These are phyloP conservation scores for Oxalis stricta DNA, from an alignment of 441 rosid genomes.

Conservation along the genomic window DNA sequence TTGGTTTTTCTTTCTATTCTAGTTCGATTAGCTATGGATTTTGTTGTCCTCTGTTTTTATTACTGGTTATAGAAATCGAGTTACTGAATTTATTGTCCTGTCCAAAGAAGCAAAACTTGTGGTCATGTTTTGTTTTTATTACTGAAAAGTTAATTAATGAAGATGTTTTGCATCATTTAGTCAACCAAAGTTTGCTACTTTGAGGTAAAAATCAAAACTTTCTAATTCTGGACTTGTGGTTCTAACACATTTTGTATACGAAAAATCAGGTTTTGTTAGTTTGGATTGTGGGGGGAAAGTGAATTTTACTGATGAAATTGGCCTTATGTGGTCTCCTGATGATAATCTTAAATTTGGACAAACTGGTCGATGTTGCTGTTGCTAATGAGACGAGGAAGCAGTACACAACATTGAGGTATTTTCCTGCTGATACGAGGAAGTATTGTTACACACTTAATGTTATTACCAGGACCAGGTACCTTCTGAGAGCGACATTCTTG, in stretches of 20 bases:
- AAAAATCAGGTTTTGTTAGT: slow-evolving; percentile 80
- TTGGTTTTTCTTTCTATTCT: too few relatives aligned
- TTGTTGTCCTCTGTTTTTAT: too few relatives aligned
- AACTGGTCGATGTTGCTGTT: slow-evolving; percentile 36
- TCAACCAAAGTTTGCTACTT: too few relatives aligned
- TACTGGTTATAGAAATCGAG: too few relatives aligned
- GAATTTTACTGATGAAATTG: slow-evolving; percentile 65
- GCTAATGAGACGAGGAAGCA: slow-evolving; percentile 57
- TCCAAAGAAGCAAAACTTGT: too few relatives aligned
- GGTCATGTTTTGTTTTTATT: too few relatives aligned
- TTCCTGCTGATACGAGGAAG: slow-evolving; percentile 87
- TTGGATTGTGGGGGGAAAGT: slow-evolving; percentile 75
- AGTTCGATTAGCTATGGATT: too few relatives aligned
- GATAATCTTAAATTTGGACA: slow-evolving; percentile 49
- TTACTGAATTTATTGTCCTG: too few relatives aligned
- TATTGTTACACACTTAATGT: slow-evolving; percentile 72
- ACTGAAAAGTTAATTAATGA: too few relatives aligned
- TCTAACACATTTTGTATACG: slow-evolving; percentile 7
- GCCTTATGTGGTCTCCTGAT: slow-evolving; percentile 72
- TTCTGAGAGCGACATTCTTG: slow-evolving; percentile 81
- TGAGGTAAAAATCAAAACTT: not conserved
- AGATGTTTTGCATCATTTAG: too few relatives aligned
- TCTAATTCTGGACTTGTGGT: not conserved
- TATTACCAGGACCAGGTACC: slow-evolving; percentile 62
- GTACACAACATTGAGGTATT: slow-evolving; percentile 62